A percentile compares a stretch with the other conserved stretches of the same genome.
Conservation (phyloP, 106 monocot species). For the Phalaenopsis aphrodite region DNA sequence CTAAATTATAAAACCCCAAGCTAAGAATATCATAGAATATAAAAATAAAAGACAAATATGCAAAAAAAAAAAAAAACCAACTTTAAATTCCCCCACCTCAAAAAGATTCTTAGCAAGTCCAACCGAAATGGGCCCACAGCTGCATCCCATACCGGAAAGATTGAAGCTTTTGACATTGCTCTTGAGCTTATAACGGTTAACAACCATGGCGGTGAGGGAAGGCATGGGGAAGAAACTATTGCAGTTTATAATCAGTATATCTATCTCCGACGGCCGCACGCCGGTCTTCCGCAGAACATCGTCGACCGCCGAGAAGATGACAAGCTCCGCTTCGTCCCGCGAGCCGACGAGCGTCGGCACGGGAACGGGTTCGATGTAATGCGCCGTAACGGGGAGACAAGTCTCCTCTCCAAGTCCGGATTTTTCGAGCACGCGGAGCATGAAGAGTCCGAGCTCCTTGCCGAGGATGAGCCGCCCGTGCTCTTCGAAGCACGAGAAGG, state of each 20-base stretch:
- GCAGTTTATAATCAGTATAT: conserved; percentile 12
- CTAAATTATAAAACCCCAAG: too few relatives aligned
- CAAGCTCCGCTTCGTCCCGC: conserved; percentile 4
- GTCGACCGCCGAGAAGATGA: conserved; percentile 8
- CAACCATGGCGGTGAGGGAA: conserved; percentile 9
- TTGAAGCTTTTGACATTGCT: conserved; percentile 1
- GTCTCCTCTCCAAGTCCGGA: conserved; percentile 17
- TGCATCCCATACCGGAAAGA: conserved; percentile 16
- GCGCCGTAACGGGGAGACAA: neutral
- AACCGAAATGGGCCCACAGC: conserved; percentile 4
- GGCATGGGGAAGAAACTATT: conserved; percentile 8
- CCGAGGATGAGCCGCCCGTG: neutral
- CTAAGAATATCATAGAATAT: neutral
- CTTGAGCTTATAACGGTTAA: neutral
- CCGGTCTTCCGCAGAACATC: neutral
- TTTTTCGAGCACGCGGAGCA: neutral
- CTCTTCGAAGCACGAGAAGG: neutral
- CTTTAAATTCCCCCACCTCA: neutral
- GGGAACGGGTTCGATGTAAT: neutral
- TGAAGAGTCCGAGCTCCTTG: neutral
- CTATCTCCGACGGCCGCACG: neutral
- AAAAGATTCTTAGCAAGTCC: conserved; percentile 8
- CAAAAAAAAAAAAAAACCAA: neutral
- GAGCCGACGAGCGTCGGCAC: neutral
- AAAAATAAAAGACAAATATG: neutral